Evolutionary conservation across 257 asterid species (phyloP).

Genomic region (Orobanche coerulescens): DNA sequence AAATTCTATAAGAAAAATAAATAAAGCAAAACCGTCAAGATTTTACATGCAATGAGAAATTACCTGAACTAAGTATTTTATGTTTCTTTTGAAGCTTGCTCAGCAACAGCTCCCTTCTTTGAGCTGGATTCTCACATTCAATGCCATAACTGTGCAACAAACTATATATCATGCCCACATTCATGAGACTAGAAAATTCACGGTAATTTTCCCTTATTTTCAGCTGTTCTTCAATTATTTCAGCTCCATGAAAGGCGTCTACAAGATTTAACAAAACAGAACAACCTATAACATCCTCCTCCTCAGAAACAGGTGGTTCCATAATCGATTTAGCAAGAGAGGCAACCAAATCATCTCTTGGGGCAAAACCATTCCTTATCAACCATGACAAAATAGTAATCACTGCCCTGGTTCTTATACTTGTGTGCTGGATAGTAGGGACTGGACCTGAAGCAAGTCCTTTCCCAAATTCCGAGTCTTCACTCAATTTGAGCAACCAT

Average conservation of each 20-base stretch:
- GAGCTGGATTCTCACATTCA: slow-evolving; percentile 67
- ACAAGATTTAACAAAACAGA: slow-evolving; percentile 72
- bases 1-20: slow-evolving; percentile 8
- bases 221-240: slow-evolving; percentile 76
- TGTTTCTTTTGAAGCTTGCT: slow-evolving; percentile 60
- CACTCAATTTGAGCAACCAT: slow-evolving; percentile 69
- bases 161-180: slow-evolving; percentile 83
- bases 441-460: slow-evolving; percentile 34
- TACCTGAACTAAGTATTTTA: slow-evolving; percentile 64
- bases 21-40: slow-evolving; percentile 15
- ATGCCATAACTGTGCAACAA: slow-evolving; percentile 66
- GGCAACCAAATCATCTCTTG: slow-evolving; percentile 66
- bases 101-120: slow-evolving; percentile 70
- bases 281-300: slow-evolving; percentile 76
- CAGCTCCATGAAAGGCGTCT: slow-evolving; percentile 80
- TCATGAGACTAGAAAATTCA: slow-evolving; percentile 84
- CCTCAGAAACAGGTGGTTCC: slow-evolving; percentile 82
- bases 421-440: slow-evolving; percentile 39
- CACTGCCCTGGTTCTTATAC: slow-evolving; percentile 58
- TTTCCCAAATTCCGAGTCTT: slow-evolving; percentile 42
- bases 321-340: slow-evolving; percentile 76
- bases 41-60: slow-evolving; percentile 21
- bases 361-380: slow-evolving; percentile 65
- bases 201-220: slow-evolving; percentile 51
- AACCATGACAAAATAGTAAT: slow-evolving; percentile 77